phyloP scores from a whole-genome alignment of 768 basidiomycete genomes.

The Asterophora lycoperdoides region DNA sequence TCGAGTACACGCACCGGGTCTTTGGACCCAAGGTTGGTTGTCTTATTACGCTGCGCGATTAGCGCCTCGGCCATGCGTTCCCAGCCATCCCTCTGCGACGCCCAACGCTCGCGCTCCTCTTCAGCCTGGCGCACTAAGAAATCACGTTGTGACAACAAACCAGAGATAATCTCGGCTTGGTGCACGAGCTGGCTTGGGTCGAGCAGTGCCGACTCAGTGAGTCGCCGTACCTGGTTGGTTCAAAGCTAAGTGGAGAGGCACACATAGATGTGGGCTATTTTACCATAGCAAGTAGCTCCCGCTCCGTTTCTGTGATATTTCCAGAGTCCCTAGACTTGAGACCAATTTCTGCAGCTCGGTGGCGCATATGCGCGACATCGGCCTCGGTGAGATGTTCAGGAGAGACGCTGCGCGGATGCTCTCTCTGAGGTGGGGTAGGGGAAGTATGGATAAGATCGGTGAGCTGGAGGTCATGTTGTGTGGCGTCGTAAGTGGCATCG shows the following conservation, averaged over 20 bases:
- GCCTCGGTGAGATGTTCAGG: slow-evolving; percentile 38
- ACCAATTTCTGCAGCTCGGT: slow-evolving; percentile 42
- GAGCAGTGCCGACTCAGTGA: slow-evolving; percentile 36
- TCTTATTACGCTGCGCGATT: slow-evolving; percentile 43
- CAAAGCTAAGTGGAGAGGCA: background rate
- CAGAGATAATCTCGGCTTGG: slow-evolving; percentile 61
- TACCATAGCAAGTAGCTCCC: slow-evolving; percentile 58
- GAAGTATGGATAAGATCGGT: slow-evolving; percentile 55
- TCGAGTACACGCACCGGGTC: slow-evolving; percentile 8
- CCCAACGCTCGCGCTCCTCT: slow-evolving; percentile 59
- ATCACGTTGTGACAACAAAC: slow-evolving; percentile 54
- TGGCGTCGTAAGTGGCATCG: slow-evolving; percentile 15
- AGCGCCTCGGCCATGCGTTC: slow-evolving; percentile 65
- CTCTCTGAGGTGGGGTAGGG: slow-evolving; percentile 30
- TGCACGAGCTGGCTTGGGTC: slow-evolving; percentile 44
- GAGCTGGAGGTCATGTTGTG: slow-evolving; percentile 38
- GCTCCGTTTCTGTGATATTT: slow-evolving; percentile 34
- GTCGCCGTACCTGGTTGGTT: slow-evolving; percentile 41
- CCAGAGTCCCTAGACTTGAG: slow-evolving; percentile 18
- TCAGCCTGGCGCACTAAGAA: slow-evolving; percentile 47
- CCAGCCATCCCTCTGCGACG: slow-evolving; percentile 62
- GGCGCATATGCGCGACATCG: slow-evolving; percentile 48
- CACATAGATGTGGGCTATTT: background rate
- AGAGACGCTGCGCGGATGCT: slow-evolving; percentile 14
- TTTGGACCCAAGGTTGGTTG: slow-evolving; percentile 20